phyloP scores from a whole-genome alignment of 2,329 filamentous ascomycete species.

The Aspergillus ochraceus region DNA sequence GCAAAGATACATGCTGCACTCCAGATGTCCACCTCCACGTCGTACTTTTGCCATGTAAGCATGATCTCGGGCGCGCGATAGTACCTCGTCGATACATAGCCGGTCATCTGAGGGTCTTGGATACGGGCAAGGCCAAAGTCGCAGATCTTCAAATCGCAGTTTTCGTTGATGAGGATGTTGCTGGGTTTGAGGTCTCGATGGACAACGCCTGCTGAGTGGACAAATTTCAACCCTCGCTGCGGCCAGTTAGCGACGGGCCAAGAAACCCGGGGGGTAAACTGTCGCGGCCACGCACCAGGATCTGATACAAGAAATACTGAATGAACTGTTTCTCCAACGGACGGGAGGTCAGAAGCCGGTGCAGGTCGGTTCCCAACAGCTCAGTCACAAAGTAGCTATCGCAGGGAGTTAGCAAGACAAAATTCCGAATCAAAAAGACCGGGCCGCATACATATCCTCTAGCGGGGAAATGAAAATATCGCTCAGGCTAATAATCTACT shows the following conservation, averaged over 20 bases:
- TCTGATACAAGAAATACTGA: constrained; percentile 99
- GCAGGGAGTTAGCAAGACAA: constrained; percentile 12
- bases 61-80: constrained; percentile 99
- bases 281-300: constrained; percentile 68
- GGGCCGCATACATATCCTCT: constrained; percentile 78
- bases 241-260: constrained; percentile 18
- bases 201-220: constrained; percentile 96
- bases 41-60: constrained; percentile 99
- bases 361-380: constrained; percentile 92
- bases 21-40: constrained; percentile 99
- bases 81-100: constrained; percentile 97
- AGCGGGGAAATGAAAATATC: constrained; percentile 99
- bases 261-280: background rate
- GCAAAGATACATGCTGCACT: constrained; percentile 98
- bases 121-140: constrained; percentile 97
- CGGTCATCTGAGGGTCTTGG: constrained; percentile 99
- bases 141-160: constrained; percentile 99
- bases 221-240: constrained; percentile 96
- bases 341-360: constrained; percentile 89
- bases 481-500: constrained; percentile 90
- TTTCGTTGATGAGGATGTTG: constrained; percentile 99
- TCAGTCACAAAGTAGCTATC: constrained; percentile 95
- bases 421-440: background rate
- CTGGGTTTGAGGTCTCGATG: constrained; percentile 97
- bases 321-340: constrained; percentile 99